These are phyloP conservation scores for Podospora anserina DNA, from an alignment of 495 filamentous ascomycete species.

Conservation along the genomic window DNA sequence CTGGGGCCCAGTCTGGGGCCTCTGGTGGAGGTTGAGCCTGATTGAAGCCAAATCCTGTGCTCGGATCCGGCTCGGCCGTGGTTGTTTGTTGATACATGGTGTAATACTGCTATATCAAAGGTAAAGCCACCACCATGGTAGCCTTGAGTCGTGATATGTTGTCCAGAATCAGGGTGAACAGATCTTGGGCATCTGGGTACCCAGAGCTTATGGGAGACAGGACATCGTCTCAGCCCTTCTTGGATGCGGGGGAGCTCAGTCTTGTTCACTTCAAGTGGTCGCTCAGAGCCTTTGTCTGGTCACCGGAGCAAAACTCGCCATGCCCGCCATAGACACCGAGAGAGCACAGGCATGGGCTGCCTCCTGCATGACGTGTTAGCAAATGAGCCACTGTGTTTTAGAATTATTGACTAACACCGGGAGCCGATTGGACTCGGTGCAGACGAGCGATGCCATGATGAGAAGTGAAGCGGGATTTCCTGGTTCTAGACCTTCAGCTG, in stretches of 20 bases:
- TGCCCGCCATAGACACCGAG: not conserved
- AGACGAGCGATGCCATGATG: not conserved
- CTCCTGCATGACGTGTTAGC: not conserved
- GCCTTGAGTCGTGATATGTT: too few relatives aligned
- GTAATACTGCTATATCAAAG: too few relatives aligned
- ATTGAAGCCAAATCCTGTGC: not conserved
- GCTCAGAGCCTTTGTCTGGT: not conserved
- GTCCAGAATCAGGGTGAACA: too few relatives aligned
- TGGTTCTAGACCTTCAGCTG: slow-evolving; percentile 2
- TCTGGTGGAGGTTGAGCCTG: not conserved
- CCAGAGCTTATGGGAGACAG: too few relatives aligned
- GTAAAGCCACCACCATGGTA: too few relatives aligned
- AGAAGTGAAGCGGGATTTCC: not conserved
- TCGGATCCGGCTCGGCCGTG: not conserved
- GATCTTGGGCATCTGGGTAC: not conserved
- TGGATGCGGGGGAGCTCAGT: not conserved
- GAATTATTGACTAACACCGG: not conserved
- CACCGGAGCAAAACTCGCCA: not conserved
- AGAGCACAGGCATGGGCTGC: not conserved
- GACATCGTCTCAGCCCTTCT: too few relatives aligned
- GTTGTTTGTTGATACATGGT: slow-evolving; percentile 3
- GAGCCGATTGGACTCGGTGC: not conserved
- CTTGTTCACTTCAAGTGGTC: not conserved
- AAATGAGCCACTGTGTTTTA: not conserved
- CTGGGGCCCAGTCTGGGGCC: slow-evolving; percentile 13